Base-by-base conservation (phyloP, 2,329 filamentous ascomycete species). In the Teratosphaeria zuluensis region DNA sequence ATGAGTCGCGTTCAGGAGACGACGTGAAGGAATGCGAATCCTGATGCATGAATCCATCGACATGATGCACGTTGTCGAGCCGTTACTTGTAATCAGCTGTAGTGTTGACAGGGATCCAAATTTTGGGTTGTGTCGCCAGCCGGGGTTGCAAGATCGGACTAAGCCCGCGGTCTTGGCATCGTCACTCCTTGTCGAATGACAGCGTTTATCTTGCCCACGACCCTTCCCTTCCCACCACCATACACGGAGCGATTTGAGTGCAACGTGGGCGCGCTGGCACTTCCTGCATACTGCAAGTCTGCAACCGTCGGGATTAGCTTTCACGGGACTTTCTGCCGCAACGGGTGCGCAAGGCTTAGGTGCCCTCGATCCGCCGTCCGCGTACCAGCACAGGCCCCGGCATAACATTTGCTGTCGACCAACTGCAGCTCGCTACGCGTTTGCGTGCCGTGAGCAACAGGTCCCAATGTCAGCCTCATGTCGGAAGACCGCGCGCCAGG, bases 391-490 rank as follows among this genome's bases (percentile, higher is more conserved):
- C 42, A 21, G 7, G n/a, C n/a, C 42, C 19, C 42, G 42, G 42
- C 42, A 48, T 21, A 8, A 8, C 42, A n/a, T 4, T 16, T 8
- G 42, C 19, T 48, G 42, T 48, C 19, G 19, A 56, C 53, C 57
- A 54, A 53, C 46, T 48, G 51, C 56, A 28, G 28, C 56, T 24
- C 16, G n/a, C 51, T 4, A 19, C 52, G 48, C 52, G 12, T 30
- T 52, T 53, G 53, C 28, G 53, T 30, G 57, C 55, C 42, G 19
- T 48, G 42, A 21, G 54, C 54, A 46, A 54, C 42, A 24, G 24
- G 54, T 35, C 48, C 46, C 30, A 53, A 56, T 59, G 57, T 59
- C 54, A 59, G 57, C 57, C 57, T 56, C 57, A 59, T 59, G 57
- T 56, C 57, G 14, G 56, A 53, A 53, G 51, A 31, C 28, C 28